phyloP scores from a whole-genome alignment of 176 grass and related monocot genomes.

The Rhynchospora breviuscula region DNA sequence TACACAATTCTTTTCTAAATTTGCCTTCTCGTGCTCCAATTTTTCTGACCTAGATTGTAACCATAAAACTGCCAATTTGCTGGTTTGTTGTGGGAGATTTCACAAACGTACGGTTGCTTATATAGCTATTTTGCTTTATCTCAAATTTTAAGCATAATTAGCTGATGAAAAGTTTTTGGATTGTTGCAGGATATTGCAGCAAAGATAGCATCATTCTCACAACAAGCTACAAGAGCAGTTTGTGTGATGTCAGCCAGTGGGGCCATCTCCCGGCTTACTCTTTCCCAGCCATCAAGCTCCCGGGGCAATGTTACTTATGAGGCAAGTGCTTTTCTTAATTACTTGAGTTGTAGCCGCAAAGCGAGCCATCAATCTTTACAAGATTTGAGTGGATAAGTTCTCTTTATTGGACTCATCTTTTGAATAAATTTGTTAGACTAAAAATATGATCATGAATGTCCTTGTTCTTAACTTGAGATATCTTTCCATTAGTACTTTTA shows the following conservation, averaged over 20 bases:
- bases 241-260: slow-evolving; percentile 93
- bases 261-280: slow-evolving; percentile 69
- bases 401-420: neutral
- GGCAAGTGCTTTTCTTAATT: slow-evolving; percentile 31
- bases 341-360: neutral
- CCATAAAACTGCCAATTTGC: neutral
- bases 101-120: neutral
- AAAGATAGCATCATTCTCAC: slow-evolving; percentile 90
- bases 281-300: slow-evolving; percentile 58
- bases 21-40: neutral
- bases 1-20: neutral
- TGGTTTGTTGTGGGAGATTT: neutral
- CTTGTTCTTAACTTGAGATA: neutral
- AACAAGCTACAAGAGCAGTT: slow-evolving; percentile 84
- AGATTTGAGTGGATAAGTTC: neutral
- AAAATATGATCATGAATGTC: neutral
- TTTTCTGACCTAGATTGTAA: neutral
- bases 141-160: neutral
- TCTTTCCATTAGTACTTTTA: neutral
- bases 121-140: neutral
- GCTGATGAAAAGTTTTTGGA: neutral
- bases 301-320: slow-evolving; percentile 69
- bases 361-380: neutral
- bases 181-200: slow-evolving; percentile 60
- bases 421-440: neutral